A percentile compares a stretch with the other conserved stretches of the same genome.
These are phyloP conservation scores for Cucurbita argyrosperma DNA, from an alignment of 306 rosid species.

Conservation along the genomic window DNA sequence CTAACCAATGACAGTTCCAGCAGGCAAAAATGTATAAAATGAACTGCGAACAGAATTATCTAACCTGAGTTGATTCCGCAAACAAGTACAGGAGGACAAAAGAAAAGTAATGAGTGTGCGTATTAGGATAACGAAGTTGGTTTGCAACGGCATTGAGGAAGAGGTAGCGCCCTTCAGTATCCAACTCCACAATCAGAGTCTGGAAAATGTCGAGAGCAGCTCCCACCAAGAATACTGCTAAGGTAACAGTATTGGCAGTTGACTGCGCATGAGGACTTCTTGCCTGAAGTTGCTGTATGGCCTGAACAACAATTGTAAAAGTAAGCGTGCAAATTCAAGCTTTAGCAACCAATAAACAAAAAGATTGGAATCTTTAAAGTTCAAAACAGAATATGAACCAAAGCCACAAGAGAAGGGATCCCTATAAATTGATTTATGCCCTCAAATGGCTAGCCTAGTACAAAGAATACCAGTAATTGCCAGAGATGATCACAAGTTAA, in stretches of 20 bases:
- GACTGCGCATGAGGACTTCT: conserved; percentile 62
- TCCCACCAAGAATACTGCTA: conserved; percentile 70
- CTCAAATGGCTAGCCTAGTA: not conserved
- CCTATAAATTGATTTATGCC: not conserved
- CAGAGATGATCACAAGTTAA: not conserved
- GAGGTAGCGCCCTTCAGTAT: conserved; percentile 96
- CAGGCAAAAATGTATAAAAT: not conserved
- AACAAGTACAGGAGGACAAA: conserved; percentile 86
- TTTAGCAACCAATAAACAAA: not conserved
- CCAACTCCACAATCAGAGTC: conserved; percentile 56
- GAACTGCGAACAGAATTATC: not conserved
- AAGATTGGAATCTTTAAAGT: not conserved
- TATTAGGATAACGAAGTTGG: conserved; percentile 95
- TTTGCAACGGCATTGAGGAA: conserved; percentile 93
- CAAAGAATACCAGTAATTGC: not conserved
- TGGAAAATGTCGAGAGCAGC: conserved; percentile 91
- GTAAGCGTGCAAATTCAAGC: conserved; percentile 5
- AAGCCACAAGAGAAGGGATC: not conserved
- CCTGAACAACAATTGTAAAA: conserved; percentile 28
- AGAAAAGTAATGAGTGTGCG: conserved; percentile 93
- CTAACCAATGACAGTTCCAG: not conserved
- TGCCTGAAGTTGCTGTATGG: conserved; percentile 83
- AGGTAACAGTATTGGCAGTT: conserved; percentile 29
- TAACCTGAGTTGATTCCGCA: conserved; percentile 82
- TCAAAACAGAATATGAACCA: not conserved